Evolutionary conservation across 345 rosid genomes (phyloP).

Genomic region (Geranium rotundifolium): DNA sequence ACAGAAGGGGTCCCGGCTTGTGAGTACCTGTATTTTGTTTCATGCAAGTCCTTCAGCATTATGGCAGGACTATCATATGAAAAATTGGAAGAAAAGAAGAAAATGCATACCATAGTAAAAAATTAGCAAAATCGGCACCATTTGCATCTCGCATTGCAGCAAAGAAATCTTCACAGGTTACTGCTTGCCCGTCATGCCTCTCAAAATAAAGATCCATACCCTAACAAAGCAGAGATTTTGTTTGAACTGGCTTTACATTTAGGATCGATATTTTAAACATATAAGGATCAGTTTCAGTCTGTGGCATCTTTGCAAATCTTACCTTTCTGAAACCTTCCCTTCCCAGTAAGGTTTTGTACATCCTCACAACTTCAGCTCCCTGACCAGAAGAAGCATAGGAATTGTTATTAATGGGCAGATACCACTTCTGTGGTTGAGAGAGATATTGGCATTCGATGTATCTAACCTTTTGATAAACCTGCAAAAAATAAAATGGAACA

Average conservation of each 20-base stretch:
- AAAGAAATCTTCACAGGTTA: conserved; percentile 93
- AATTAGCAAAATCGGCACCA: conserved; percentile 84
- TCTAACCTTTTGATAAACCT: conserved; percentile 96
- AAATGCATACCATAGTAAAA: conserved; percentile 62
- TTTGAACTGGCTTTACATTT: neutral
- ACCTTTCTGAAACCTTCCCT: conserved; percentile 90
- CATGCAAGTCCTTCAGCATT: conserved; percentile 5
- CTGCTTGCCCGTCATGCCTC: conserved; percentile 97
- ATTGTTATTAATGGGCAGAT: neutral
- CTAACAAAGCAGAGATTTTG: conserved; percentile 29
- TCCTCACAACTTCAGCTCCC: conserved; percentile 99
- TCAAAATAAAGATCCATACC: conserved; percentile 94
- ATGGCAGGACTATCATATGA: neutral
- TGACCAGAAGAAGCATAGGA: conserved; percentile 11
- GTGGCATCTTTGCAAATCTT: conserved; percentile 8
- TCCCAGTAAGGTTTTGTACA: conserved; percentile 97
- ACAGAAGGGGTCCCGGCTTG: conserved; percentile 97
- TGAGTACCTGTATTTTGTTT: conserved; percentile 62
- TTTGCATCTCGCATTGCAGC: conserved; percentile 99
- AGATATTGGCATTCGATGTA: conserved; percentile 2
- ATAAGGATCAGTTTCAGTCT: neutral
- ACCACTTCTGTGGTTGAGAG: neutral
- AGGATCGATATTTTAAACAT: neutral
- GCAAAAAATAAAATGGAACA: conserved; percentile 14
- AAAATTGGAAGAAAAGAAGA: conserved; percentile 5